Evolutionary conservation across 1,139 yeast genomes (phyloP), one percentile per base, ranked within the genome.

Genomic region (Waltiozyma sp.): DNA sequence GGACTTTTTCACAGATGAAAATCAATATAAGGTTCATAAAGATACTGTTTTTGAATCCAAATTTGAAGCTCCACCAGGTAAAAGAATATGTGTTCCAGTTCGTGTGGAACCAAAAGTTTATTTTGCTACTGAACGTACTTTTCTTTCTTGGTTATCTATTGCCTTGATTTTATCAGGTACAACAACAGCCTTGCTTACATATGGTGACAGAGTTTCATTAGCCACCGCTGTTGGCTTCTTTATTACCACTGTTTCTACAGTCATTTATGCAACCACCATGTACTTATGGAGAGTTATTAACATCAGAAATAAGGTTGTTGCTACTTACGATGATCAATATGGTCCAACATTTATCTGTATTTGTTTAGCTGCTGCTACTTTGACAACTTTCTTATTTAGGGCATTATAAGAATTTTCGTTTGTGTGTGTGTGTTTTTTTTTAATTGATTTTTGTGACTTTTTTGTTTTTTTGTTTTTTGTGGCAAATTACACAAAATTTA

Each of bases 141-240:
- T 75, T 54, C 69, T 83, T 52, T 76, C 85, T 44, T 83, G 93
- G 93, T 64, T 83, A 46, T 78, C 87, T 16, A 80, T 83, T 49
- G 80, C 84, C 5, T 71, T 83, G 70, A 68, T 82, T 39, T 68
- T 83, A 47, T 82, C 85, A 39, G 85, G 82, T 43, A 80, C 88
- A 10, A 85, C 88, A 1, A 78, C 81, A 16, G 68, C 88, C 1
- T 68, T 83, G 50, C 65, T 83, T 54, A 79, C 80, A 47, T 83
- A 79, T 59, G 91, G 93, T 54, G 74, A 77, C 46, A 65, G 67
- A 41, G 65, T 66, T 3, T 80, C 96, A 0, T 70, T 87, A 54
- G 72, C 86, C 39, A 95, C 96, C 0, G 81, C 96, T 1, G 72
- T 87, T 45, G 94, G 95, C n/a, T 91, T 91, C 64, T 88, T 85